A percentile compares a stretch with the other conserved stretches of the same genome.
Evolutionary conservation across 2,329 filamentous ascomycete genomes (phyloP).

Genomic region (Penicillium sp.): DNA sequence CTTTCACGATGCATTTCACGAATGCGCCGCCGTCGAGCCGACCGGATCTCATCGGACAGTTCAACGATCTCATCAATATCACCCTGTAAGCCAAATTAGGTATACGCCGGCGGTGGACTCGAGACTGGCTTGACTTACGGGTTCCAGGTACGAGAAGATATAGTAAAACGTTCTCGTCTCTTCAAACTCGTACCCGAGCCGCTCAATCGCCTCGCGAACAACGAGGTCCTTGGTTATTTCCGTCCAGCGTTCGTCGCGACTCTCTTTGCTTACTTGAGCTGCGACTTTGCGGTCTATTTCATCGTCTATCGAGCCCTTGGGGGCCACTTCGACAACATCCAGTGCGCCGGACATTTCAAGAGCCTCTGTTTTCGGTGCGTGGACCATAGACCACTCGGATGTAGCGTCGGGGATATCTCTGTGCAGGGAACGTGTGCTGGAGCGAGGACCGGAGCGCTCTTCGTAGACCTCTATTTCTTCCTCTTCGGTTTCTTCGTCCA

Average conservation of each 20-base stretch:
- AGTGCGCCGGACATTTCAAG: conserved; percentile 21
- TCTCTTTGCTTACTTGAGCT: conserved; percentile 45
- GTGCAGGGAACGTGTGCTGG: conserved; percentile 35
- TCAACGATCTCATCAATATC: conserved; percentile 83
- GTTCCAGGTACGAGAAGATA: conserved; percentile 83
- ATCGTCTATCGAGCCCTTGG: conserved; percentile 53
- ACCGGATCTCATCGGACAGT: conserved; percentile 77
- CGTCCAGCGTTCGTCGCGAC: conserved; percentile 75
- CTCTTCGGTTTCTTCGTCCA: conserved; percentile 7
- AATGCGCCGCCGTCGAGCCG: conserved; percentile 58
- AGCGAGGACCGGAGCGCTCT: conserved; percentile 1
- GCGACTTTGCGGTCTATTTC: conserved; percentile 51
- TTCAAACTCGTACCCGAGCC: conserved; percentile 81
- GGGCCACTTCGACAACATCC: conserved; percentile 21
- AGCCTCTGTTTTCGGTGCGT: conserved; percentile 58
- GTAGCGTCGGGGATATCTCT: conserved; percentile 62
- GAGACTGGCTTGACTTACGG: conserved; percentile 61
- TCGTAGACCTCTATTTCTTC: conserved; percentile 20
- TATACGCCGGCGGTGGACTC: not conserved
- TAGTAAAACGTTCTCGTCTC: conserved; percentile 90
- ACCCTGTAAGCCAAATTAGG: conserved; percentile 56
- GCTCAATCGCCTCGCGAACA: conserved; percentile 78
- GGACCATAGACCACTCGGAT: conserved; percentile 75
- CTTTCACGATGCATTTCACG: conserved; percentile 56
- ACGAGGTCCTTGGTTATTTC: conserved; percentile 95